phyloP scores from a whole-genome alignment of 2,329 filamentous ascomycete genomes.

The Mycosphaerella arachidis region DNA sequence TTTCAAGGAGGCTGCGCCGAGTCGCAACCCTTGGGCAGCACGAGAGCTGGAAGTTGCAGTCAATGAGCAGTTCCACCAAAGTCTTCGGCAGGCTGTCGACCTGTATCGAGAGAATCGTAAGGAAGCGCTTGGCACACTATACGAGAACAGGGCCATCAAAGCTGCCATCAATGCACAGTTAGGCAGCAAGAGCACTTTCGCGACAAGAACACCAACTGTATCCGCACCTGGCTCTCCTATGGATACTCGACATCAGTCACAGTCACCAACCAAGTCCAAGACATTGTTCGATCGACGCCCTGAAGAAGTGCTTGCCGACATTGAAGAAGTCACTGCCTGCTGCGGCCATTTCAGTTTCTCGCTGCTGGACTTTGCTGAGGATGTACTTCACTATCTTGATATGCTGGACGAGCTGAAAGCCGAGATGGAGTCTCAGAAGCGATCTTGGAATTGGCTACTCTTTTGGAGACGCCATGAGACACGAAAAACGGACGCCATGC shows the following conservation, averaged over 20 bases:
- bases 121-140: conserved; percentile 72
- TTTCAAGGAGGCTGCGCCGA: conserved; percentile 48
- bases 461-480: conserved; percentile 57
- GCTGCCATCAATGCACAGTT: conserved; percentile 38
- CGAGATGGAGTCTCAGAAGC: conserved; percentile 56
- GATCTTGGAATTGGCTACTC: conserved; percentile 78
- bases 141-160: conserved; percentile 72
- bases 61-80: conserved; percentile 74
- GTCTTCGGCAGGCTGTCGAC: conserved; percentile 72
- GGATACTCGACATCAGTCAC: conserved; percentile 5
- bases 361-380: conserved; percentile 82
- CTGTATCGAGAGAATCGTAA: conserved; percentile 73
- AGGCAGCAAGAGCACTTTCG: conserved; percentile 53
- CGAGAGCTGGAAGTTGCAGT: conserved; percentile 63
- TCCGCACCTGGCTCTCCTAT: conserved; percentile 12
- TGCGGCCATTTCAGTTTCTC: conserved; percentile 96
- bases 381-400: conserved; percentile 76
- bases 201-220: conserved; percentile 43
- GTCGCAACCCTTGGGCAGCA: conserved; percentile 26
- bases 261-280: conserved; percentile 7
- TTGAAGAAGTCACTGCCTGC: conserved; percentile 95
- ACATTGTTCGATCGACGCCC: conserved; percentile 19
- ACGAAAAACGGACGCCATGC: conserved; percentile 1
- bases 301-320: conserved; percentile 77
- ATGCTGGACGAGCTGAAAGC: conserved; percentile 78